A percentile compares a stretch with the other conserved stretches of the same genome.
phyloP scores from a whole-genome alignment of 176 grass and related monocot species.

The Aegilops longissima region DNA sequence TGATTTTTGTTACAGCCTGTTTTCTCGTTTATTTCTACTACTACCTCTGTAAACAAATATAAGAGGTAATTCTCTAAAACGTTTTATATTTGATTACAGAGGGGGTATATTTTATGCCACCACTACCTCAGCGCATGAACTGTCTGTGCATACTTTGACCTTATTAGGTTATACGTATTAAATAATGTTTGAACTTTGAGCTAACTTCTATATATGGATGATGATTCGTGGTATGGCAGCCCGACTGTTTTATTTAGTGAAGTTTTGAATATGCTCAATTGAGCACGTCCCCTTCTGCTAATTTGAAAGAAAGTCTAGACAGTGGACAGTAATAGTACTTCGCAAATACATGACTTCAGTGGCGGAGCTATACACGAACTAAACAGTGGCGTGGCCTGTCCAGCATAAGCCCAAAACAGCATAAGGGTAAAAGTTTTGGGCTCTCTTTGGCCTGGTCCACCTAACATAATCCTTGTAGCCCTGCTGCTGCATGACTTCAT shows the following conservation, averaged over 20 bases:
- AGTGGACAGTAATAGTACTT: not conserved
- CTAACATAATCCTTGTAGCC: too few species aligned
- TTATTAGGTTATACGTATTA: not conserved
- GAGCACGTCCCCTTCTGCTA: not conserved
- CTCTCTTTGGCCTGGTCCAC: too few species aligned
- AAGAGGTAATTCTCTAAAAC: too few species aligned
- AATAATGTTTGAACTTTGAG: not conserved
- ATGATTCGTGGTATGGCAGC: not conserved
- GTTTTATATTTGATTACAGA: too few species aligned
- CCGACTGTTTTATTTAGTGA: not conserved
- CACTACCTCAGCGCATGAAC: not conserved
- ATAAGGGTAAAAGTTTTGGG: too few species aligned
- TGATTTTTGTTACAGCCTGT: not conserved
- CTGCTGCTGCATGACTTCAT: not conserved
- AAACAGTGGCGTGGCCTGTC: too few species aligned
- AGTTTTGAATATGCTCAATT: not conserved
- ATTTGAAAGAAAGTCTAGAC: not conserved
- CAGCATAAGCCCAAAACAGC: too few species aligned
- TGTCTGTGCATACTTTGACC: not conserved
- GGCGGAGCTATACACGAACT: too few species aligned
- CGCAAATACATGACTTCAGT: not conserved
- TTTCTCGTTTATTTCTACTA: not conserved
- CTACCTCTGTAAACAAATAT: too few species aligned
- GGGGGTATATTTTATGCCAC: not conserved
- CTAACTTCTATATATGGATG: not conserved